Evolutionary conservation across 495 filamentous ascomycete species (phyloP).

Genomic region (Tuber microsphaerosporum): DNA sequence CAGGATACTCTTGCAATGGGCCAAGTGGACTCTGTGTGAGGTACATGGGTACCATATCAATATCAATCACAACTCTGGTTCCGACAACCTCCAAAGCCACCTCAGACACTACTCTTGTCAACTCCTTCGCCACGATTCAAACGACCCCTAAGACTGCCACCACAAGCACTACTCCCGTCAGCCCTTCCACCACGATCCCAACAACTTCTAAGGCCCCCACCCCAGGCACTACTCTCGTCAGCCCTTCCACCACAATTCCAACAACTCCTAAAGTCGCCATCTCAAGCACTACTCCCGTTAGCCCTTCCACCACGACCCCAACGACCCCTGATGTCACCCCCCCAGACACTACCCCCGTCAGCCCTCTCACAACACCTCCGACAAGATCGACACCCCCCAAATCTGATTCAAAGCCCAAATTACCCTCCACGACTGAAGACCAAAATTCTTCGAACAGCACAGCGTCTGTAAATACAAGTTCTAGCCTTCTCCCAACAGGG

Average conservation of each 20-base stretch:
- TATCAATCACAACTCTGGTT: neutral
- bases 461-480: fast-evolving
- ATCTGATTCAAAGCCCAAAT: neutral
- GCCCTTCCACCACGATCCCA: too few species aligned
- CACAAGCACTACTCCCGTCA: too few species aligned
- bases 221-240: neutral
- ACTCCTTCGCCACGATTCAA: too few species aligned
- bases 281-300: too few species aligned
- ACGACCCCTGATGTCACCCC: neutral
- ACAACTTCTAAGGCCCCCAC: neutral
- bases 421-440: neutral
- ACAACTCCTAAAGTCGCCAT: too few species aligned
- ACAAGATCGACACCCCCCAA: neutral
- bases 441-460: neutral
- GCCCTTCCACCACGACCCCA: neutral
- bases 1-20: conserved; percentile 6
- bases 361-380: neutral
- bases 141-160: too few species aligned
- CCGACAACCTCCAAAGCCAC: too few species aligned
- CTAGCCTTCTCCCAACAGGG: neutral
- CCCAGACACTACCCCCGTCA: neutral
- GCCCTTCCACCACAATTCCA: neutral
- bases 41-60: neutral
- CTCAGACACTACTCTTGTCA: too few species aligned
- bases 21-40: neutral